A percentile compares a stretch with the other conserved stretches of the same genome.
Conservation (phyloP, 2,329 filamentous ascomycete genomes). For the Pseudocercospora cruenta region DNA sequence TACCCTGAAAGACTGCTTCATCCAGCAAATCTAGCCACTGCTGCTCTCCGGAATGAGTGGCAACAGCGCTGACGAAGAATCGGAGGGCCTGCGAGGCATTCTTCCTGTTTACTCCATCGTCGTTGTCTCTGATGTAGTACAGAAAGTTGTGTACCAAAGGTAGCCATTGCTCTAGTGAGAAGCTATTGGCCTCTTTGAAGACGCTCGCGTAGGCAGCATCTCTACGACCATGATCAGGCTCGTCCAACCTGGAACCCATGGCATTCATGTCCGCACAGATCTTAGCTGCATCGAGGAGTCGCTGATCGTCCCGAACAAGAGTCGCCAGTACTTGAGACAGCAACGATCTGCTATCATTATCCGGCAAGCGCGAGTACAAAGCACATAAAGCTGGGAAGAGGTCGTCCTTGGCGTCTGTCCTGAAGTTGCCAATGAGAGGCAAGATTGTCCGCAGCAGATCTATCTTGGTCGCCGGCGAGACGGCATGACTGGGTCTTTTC, state of each 20-base stretch:
- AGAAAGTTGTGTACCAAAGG: conserved; percentile 88
- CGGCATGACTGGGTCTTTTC: conserved; percentile 79
- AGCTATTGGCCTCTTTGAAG: conserved; percentile 64
- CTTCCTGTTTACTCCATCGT: conserved; percentile 82
- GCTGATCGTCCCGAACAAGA: conserved; percentile 67
- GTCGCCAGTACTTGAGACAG: conserved; percentile 73
- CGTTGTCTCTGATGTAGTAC: conserved; percentile 81
- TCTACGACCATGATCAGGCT: conserved; percentile 84
- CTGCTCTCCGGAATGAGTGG: conserved; percentile 50
- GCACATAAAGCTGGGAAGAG: conserved; percentile 77
- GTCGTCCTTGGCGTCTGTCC: conserved; percentile 43
- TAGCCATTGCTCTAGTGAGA: conserved; percentile 77
- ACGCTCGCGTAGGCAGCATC: conserved; percentile 75
- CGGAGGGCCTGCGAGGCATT: conserved; percentile 83
- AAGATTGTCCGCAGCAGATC: conserved; percentile 79
- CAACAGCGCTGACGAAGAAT: conserved; percentile 68
- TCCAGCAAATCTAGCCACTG: conserved; percentile 61
- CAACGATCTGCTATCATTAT: conserved; percentile 73
- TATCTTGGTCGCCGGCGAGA: conserved; percentile 81
- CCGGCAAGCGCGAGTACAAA: conserved; percentile 88
- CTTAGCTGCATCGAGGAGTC: conserved; percentile 64
- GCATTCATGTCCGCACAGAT: conserved; percentile 83
- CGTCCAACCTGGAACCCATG: conserved; percentile 73
- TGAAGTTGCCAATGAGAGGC: conserved; percentile 58
- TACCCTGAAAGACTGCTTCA: conserved; percentile 70